Evolutionary conservation across 768 basidiomycete species (phyloP).

Genomic region (Boletus subparvulus): DNA sequence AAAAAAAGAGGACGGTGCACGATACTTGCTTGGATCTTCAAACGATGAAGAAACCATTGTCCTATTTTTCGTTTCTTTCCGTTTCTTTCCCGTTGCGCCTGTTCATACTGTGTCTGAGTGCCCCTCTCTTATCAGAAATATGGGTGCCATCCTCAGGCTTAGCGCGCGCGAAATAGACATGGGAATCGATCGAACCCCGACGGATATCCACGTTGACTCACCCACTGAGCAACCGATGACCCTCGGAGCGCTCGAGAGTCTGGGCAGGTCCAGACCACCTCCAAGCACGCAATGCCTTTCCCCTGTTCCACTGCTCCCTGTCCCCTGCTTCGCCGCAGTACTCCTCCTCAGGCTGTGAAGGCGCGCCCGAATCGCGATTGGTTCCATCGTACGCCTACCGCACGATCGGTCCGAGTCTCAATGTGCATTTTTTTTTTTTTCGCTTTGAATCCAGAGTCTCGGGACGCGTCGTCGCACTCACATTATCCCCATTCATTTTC

Average conservation of each 20-base stretch:
- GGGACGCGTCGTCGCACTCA: not conserved
- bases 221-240: not conserved
- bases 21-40: not conserved
- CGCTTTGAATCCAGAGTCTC: not conserved
- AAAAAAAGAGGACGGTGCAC: not conserved
- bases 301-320: not conserved
- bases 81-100: constrained; percentile 2
- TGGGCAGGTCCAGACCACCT: not conserved
- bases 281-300: not conserved
- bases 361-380: not conserved
- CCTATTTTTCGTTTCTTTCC: not conserved
- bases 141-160: not conserved
- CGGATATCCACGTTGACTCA: not conserved
- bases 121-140: not conserved
- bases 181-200: not conserved
- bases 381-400: not conserved
- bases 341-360: not conserved
- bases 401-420: too few species aligned
- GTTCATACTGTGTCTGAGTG: not conserved
- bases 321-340: not conserved
- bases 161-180: not conserved
- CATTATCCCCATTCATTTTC: too few species aligned
- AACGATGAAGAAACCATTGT: not conserved
- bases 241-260: not conserved
- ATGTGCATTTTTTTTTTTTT: not conserved